phyloP scores from a whole-genome alignment of 495 filamentous ascomycete species.

The Cladorrhinum samala region DNA sequence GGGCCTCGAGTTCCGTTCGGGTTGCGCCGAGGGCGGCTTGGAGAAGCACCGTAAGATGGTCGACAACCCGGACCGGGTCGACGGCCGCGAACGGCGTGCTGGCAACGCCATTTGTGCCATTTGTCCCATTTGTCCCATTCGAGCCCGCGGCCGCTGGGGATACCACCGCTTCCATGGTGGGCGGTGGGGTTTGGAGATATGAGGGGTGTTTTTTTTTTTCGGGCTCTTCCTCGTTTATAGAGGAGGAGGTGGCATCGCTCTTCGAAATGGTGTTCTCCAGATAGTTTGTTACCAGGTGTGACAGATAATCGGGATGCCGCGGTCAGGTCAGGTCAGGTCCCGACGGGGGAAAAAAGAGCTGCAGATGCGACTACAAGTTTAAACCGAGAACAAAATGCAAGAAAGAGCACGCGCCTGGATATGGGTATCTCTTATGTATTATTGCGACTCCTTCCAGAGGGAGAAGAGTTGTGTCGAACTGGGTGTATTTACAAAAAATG shows the following conservation, averaged over 20 bases:
- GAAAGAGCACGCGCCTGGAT: background rate
- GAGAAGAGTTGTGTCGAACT: too few relatives aligned
- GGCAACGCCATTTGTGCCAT: conserved; percentile 37
- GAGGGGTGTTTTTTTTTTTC: background rate
- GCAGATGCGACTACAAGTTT: conserved; percentile 1
- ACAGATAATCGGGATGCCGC: background rate
- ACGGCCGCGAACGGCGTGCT: conserved; percentile 39
- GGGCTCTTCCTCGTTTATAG: background rate
- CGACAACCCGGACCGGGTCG: conserved; percentile 55
- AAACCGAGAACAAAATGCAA: background rate
- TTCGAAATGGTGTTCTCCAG: background rate
- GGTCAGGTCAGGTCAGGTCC: background rate
- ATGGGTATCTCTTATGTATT: conserved; percentile 11
- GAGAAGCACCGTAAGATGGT: conserved; percentile 73
- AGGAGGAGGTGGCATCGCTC: conserved; percentile 2
- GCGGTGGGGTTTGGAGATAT: background rate
- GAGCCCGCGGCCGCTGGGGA: conserved; percentile 36
- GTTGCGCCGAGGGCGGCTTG: conserved; percentile 80
- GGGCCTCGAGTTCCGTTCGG: conserved; percentile 67
- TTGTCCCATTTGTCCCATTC: too few relatives aligned
- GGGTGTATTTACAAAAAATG: too few relatives aligned
- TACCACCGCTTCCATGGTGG: conserved; percentile 43
- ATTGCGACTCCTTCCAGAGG: background rate
- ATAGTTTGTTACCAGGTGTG: background rate
- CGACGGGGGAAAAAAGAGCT: conserved; percentile 2